phyloP scores from a whole-genome alignment of 2,329 filamentous ascomycete genomes.

The Grosmannia huntii region DNA sequence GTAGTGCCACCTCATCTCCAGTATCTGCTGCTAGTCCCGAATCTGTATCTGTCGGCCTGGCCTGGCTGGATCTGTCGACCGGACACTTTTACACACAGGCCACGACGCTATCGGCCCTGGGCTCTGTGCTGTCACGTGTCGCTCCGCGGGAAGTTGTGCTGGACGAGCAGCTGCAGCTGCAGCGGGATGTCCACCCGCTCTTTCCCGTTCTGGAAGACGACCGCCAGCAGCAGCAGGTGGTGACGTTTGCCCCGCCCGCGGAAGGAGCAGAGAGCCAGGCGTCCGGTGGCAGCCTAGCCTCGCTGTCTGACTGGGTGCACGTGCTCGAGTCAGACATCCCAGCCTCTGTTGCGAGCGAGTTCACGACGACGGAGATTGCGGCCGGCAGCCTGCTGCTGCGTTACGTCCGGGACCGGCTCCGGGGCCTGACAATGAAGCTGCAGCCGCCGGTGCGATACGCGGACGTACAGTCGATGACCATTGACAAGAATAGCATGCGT shows the following conservation, averaged over 20 bases:
- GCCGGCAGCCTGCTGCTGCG: slow-evolving; percentile 73
- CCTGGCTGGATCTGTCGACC: slow-evolving; percentile 92
- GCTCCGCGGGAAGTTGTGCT: slow-evolving; percentile 76
- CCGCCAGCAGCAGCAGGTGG: slow-evolving; percentile 26
- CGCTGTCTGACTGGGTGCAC: slow-evolving; percentile 53
- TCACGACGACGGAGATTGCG: slow-evolving; percentile 55
- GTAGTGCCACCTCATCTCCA: slow-evolving; percentile 12
- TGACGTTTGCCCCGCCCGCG: slow-evolving; percentile 53
- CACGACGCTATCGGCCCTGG: slow-evolving; percentile 55
- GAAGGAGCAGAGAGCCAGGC: slow-evolving; percentile 9
- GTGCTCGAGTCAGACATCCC: slow-evolving; percentile 67
- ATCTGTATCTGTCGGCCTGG: slow-evolving; percentile 49
- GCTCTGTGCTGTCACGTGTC: slow-evolving; percentile 74
- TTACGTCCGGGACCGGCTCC: slow-evolving; percentile 70
- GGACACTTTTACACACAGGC: slow-evolving; percentile 84
- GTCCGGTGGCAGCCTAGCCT: slow-evolving; percentile 5
- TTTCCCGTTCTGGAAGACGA: slow-evolving; percentile 62
- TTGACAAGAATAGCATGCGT: slow-evolving; percentile 83
- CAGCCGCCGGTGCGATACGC: slow-evolving; percentile 69
- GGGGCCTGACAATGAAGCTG: slow-evolving; percentile 66
- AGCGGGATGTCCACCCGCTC: slow-evolving; percentile 33
- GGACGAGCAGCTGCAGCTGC: slow-evolving; percentile 42
- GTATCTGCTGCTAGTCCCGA: neutral
- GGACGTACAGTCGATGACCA: slow-evolving; percentile 66
- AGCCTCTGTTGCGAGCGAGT: slow-evolving; percentile 35